Base-by-base conservation (phyloP, 768 basidiomycete genomes). In the Psilocybe subaeruginosa region DNA sequence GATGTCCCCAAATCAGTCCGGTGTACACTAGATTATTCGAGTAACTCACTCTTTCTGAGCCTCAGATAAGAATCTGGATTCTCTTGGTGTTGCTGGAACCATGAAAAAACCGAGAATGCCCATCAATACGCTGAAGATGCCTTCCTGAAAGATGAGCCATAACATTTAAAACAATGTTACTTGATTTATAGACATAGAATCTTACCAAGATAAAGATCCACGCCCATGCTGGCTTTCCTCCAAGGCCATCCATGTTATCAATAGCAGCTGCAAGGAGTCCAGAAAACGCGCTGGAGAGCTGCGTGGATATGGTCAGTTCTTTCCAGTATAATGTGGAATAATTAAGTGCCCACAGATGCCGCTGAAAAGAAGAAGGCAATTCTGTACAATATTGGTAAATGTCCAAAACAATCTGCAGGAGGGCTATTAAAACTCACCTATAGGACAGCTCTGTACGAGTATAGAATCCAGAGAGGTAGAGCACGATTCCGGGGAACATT, bases 201-300 rank as follows among this genome's bases (percentile, higher is more conserved):
- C 66, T 19, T 46, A 74, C 73, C 33, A 74, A 60, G 58, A 74
- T 74, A 54, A 74, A 74, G 16, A 74, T 74, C 73, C 73, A 74
- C n/a, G 82, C 76, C 88, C 88, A 90, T 0, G 84, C 87, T 0
- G 80, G 77, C 55, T 75, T 80, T 8, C 84, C 82, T 2, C 74
- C 72, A 45, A 78, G 70, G 9, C 83, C 84, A 54, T 86, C 70
- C 78, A 91, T 83, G 8, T 85, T 72, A 12, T 77, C 69, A 53
- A 91, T 87, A 0, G 78, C 86, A 30, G 85, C 76, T 0, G 88
- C 88, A 2, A 91, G 76, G 8, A 91, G 73, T 39, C 89, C 89
- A 7, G 87, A 88, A 65, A 89, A 87, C 0, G 85, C 82, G 2
- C 86, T 84, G 0, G 87, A 80, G 9, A 86, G 75, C 75, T 77